These are phyloP conservation scores for Hymenotorrendiella dingleyae DNA, from an alignment of 2,329 filamentous ascomycete genomes.

Conservation along the genomic window DNA sequence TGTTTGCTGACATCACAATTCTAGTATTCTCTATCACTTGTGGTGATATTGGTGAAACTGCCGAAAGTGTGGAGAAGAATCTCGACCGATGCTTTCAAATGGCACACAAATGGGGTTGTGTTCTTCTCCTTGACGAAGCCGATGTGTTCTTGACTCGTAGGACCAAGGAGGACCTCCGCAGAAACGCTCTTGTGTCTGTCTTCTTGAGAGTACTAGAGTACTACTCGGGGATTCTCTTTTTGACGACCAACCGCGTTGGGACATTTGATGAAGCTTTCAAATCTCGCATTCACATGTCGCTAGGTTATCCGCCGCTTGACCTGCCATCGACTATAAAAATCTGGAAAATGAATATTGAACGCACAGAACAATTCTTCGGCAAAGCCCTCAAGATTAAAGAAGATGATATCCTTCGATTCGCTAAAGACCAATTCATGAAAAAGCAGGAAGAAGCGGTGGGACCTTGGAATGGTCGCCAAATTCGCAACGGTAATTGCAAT, in stretches of 20 bases:
- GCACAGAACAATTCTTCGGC: no score
- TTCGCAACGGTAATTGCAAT: background rate
- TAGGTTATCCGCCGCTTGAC: no score
- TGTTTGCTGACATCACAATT: no score
- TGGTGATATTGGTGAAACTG: conserved; percentile 63
- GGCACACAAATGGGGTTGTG: background rate
- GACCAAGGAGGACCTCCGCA: no score
- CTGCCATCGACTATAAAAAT: no score
- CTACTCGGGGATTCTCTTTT: conserved; percentile 80
- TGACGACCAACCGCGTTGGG: conserved; percentile 79
- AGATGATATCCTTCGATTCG: background rate
- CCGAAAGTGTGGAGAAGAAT: conserved; percentile 52
- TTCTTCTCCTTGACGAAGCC: conserved; percentile 6
- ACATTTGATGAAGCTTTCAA: conserved; percentile 87
- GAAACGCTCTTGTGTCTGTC: no score
- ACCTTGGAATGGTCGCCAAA: background rate
- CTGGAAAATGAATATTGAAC: no score
- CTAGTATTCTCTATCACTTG: conserved; percentile 49
- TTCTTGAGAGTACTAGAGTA: conserved; percentile 81
- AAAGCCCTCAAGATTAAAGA: no score
- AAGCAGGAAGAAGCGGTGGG: background rate
- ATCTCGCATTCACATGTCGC: conserved; percentile 67
- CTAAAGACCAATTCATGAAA: background rate
- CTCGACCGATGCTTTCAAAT: background rate
- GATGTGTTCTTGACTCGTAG: no score